Percentiles rank a stretch among this genome's conserved stretches.
phyloP scores from a whole-genome alignment of 805 yeast genomes.

The Nematodospora valgi region DNA sequence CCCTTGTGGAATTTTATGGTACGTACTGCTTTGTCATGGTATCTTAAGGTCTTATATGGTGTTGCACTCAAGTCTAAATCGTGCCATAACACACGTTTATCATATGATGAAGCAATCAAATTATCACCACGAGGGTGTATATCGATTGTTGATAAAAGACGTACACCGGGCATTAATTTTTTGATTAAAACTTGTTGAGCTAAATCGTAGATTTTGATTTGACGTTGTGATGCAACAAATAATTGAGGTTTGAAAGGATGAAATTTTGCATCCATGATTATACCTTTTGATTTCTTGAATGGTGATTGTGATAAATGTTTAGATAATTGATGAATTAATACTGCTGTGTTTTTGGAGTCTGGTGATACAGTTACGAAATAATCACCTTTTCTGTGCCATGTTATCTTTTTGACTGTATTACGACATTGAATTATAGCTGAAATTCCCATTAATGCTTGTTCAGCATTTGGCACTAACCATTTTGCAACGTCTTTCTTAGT shows the following conservation, averaged over 20 bases:
- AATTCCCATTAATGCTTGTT: conserved; percentile 61
- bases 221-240: conserved; percentile 91
- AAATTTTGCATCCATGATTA: conserved; percentile 93
- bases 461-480: conserved; percentile 77
- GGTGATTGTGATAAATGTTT: conserved; percentile 96
- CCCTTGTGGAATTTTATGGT: conserved; percentile 82
- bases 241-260: conserved; percentile 95
- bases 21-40: conserved; percentile 93
- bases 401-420: conserved; percentile 68
- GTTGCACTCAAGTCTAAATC: conserved; percentile 85
- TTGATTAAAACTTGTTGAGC: conserved; percentile 80
- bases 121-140: conserved; percentile 97
- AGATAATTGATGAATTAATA: conserved; percentile 89
- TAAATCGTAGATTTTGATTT: conserved; percentile 85
- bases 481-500: conserved; percentile 56
- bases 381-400: conserved; percentile 98
- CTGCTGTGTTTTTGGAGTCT: conserved; percentile 82
- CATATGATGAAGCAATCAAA: conserved; percentile 86
- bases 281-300: conserved; percentile 87
- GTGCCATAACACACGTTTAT: conserved; percentile 95
- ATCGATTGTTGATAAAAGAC: conserved; percentile 89
- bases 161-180: conserved; percentile 90
- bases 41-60: conserved; percentile 93
- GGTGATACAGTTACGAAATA: conserved; percentile 97
- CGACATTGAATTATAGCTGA: conserved; percentile 66